These are phyloP conservation scores for Myrica gale DNA, from an alignment of 306 rosid species.

Conservation along the genomic window DNA sequence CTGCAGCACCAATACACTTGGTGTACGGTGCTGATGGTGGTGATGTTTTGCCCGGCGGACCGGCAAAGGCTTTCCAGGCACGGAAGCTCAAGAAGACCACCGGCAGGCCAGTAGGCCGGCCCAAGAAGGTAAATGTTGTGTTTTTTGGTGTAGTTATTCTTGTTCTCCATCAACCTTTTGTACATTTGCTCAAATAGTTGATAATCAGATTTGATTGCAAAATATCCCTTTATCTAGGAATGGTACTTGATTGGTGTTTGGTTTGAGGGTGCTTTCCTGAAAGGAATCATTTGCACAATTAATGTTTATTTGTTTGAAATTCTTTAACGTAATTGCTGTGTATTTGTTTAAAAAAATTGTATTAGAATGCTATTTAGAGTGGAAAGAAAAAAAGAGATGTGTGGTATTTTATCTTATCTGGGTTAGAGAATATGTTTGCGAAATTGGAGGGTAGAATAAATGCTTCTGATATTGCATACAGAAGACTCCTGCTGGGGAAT, in stretches of 20 bases:
- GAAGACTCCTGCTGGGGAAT: no score
- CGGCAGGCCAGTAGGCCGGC: conserved; percentile 75
- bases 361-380: no score
- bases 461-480: no score
- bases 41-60: conserved; percentile 24
- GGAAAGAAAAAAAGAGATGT: no score
- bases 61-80: conserved; percentile 26
- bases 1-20: background rate
- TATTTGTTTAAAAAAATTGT: no score
- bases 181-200: background rate
- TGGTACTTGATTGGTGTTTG: background rate
- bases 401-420: no score
- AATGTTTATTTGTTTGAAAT: no score
- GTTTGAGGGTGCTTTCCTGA: background rate
- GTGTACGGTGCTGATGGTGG: background rate
- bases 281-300: no score
- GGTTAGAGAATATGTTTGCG: no score
- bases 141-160: no score
- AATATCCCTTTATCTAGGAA: background rate
- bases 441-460: no score
- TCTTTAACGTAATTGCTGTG: no score
- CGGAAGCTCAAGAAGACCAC: conserved; percentile 19
- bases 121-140: conserved; percentile 56
- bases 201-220: background rate
- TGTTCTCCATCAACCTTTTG: background rate